Base-by-base conservation (phyloP, 352 stramenopile genomes). In the Pythium brassicae region DNA sequence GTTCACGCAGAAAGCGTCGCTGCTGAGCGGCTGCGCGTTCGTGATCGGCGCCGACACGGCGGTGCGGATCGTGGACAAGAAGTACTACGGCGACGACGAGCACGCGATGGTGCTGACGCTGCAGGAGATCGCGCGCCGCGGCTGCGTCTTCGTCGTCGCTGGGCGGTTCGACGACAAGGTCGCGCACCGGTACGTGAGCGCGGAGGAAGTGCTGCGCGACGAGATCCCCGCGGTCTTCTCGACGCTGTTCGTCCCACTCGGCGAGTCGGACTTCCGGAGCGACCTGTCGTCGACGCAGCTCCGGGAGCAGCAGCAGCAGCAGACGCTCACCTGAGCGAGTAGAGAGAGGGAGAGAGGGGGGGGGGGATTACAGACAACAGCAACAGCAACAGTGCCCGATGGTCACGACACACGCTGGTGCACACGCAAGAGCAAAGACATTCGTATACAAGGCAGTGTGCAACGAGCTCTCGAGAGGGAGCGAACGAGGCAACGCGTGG, bases 211-310 rank as follows among this genome's bases (percentile, higher is more conserved):
- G 26, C 55, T 89, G 7, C 53, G 63, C 2, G 58, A 74, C 29
- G 42, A 56, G 32, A 65, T 93, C 10, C 83, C 83, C 4, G 12
- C 63, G 0, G 66, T 78, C 9, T 74, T 93, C 42, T 61, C 66
- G 23, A 40, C 79, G 26, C 61, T 93, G 43, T 97, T 97, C 57
- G 14, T 90, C 2, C 68, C 74, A 6, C 52, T 97, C 14, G 48
- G 69, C 15, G 89, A 96, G 63, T 63, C 69, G 3, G 55, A 74
- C 2, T 97, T 95, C 62, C 86, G 90, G 34, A 80, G 80, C 29
- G 90, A 97, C 64, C 66, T 97, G 15, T 96, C 87, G 12, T 97
- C 89, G 15, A 95, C 88, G 2, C 67, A 90, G 32, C 70, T 97
- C 6, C 77, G 89, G 9, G 55, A 65, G 19, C 56, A 67, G 40